Percentiles rank a stretch among this genome's conserved stretches.
phyloP scores from a whole-genome alignment of 2,329 filamentous ascomycete genomes.

The Phialemonium atrogriseum region DNA sequence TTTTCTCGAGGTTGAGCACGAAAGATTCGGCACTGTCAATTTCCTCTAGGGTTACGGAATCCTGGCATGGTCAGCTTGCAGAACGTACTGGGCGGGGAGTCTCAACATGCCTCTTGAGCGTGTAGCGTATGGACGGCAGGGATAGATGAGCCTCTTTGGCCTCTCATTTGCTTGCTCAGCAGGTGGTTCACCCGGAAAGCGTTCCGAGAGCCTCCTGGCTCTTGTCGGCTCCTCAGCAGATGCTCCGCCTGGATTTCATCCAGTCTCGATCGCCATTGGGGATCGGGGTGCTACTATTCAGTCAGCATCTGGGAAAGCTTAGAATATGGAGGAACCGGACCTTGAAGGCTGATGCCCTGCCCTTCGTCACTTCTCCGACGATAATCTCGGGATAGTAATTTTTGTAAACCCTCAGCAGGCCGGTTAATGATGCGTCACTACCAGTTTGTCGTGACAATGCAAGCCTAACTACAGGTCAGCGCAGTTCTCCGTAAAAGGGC shows the following conservation, averaged over 20 bases:
- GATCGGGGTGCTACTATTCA: conserved; percentile 57
- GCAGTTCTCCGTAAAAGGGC: background rate
- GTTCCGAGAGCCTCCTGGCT: conserved; percentile 29
- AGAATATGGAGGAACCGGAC: conserved; percentile 22
- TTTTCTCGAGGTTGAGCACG: conserved; percentile 64
- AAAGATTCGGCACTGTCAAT: conserved; percentile 64
- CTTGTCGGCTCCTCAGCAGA: conserved; percentile 36
- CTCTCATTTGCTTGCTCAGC: conserved; percentile 32
- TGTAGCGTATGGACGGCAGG: conserved; percentile 68
- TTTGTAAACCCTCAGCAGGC: conserved; percentile 74
- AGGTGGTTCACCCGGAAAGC: conserved; percentile 59
- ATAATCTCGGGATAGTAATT: conserved; percentile 89
- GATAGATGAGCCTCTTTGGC: conserved; percentile 43
- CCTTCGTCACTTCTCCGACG: conserved; percentile 57
- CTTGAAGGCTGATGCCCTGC: conserved; percentile 54
- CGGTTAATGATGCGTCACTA: conserved; percentile 66
- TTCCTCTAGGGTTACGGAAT: conserved; percentile 65
- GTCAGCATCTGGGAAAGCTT: conserved; percentile 8
- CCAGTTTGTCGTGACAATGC: conserved; percentile 51
- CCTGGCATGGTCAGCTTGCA: conserved; percentile 29
- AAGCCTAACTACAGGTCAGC: conserved; percentile 33
- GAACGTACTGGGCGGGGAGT: conserved; percentile 9
- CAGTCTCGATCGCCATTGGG: conserved; percentile 63
- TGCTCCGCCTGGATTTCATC: conserved; percentile 57
- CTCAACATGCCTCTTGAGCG: conserved; percentile 51